These are phyloP conservation scores for Capronia epimyces DNA, from an alignment of 2,329 filamentous ascomycete genomes.

Conservation along the genomic window DNA sequence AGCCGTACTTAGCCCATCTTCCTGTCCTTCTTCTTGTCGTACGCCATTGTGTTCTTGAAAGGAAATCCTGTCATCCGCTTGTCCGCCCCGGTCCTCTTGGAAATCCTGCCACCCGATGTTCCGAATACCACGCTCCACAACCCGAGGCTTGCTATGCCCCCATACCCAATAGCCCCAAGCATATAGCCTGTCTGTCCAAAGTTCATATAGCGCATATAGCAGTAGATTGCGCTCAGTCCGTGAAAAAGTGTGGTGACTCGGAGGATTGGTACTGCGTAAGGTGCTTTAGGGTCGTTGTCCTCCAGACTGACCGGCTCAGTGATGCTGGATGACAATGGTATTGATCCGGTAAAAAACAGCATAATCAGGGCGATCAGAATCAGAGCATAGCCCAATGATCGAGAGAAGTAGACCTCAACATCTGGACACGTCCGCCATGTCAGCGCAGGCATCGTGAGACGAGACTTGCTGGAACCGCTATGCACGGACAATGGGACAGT, in stretches of 20 bases:
- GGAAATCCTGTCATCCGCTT: constrained; percentile 63
- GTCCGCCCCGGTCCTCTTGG: constrained; percentile 59
- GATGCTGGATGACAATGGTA: constrained; percentile 56
- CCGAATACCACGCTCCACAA: constrained; percentile 61
- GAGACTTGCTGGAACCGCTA: too few relatives aligned
- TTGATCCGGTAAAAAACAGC: constrained; percentile 64
- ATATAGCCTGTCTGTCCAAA: constrained; percentile 54
- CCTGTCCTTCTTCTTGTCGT: constrained; percentile 45
- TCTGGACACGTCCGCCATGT: constrained; percentile 36
- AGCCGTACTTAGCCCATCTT: constrained; percentile 31
- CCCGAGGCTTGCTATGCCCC: constrained; percentile 56
- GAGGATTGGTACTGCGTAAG: constrained; percentile 61
- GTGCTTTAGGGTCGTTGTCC: constrained; percentile 47
- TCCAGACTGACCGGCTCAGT: constrained; percentile 39
- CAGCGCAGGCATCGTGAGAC: too few relatives aligned
- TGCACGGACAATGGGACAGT: too few relatives aligned
- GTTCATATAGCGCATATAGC: constrained; percentile 60
- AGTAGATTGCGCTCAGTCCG: constrained; percentile 56
- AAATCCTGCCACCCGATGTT: constrained; percentile 52
- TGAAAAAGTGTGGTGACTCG: constrained; percentile 65
- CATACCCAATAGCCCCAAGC: constrained; percentile 55
- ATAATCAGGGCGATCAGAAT: constrained; percentile 59
- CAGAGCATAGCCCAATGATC: constrained; percentile 63
- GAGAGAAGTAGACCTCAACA: constrained; percentile 68
- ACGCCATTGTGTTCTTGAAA: constrained; percentile 56